phyloP scores from a whole-genome alignment of 768 basidiomycete genomes.

The Roridomyces roridus region DNA sequence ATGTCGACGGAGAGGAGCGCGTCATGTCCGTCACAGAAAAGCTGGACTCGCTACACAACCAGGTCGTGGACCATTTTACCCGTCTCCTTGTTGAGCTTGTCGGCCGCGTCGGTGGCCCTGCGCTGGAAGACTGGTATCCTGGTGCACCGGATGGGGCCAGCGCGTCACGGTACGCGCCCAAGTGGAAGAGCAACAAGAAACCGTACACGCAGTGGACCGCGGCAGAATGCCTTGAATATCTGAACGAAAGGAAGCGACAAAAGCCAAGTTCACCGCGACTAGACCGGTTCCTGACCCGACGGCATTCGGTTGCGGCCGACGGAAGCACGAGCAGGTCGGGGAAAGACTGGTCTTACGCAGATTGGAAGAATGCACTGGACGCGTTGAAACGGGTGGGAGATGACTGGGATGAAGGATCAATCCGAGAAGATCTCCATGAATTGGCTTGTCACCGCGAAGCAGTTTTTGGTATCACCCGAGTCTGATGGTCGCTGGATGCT shows the following conservation, averaged over 20 bases:
- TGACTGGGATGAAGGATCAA: conserved; percentile 58
- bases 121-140: conserved; percentile 38
- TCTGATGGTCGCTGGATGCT: conserved; percentile 4
- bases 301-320: conserved; percentile 55
- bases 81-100: conserved; percentile 65
- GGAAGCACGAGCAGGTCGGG: conserved; percentile 71
- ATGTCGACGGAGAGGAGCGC: conserved; percentile 64
- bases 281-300: conserved; percentile 56
- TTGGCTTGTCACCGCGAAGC: conserved; percentile 13
- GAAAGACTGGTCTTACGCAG: conserved; percentile 73
- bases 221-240: conserved; percentile 62
- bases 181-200: conserved; percentile 45
- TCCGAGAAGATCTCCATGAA: conserved; percentile 41
- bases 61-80: conserved; percentile 73
- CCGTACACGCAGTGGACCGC: conserved; percentile 58
- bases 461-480: conserved; percentile 6
- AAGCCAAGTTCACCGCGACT: conserved; percentile 49
- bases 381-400: conserved; percentile 55
- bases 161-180: conserved; percentile 64
- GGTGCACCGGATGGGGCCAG: conserved; percentile 35
- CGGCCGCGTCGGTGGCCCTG: conserved; percentile 55
- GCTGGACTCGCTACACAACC: conserved; percentile 69
- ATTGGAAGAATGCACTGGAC: conserved; percentile 64
- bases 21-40: conserved; percentile 57
- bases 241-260: conserved; percentile 47